These are phyloP conservation scores for Sophora flavescens DNA, from an alignment of 306 rosid species.

Conservation along the genomic window DNA sequence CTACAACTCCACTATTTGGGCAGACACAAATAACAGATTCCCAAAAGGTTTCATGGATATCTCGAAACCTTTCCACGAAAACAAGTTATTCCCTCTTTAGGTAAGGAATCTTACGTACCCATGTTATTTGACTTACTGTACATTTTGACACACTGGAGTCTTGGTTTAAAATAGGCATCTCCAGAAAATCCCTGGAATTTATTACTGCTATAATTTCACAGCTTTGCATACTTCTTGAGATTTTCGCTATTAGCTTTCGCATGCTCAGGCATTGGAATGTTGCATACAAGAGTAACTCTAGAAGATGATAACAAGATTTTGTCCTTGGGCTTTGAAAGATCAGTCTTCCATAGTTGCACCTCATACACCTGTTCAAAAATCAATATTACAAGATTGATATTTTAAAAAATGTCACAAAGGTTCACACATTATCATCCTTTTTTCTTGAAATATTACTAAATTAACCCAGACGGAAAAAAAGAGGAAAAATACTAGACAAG, in stretches of 20 bases:
- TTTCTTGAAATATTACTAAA: not conserved
- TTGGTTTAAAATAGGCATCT: not conserved
- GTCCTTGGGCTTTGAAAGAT: conserved; percentile 50
- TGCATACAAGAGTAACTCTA: conserved; percentile 63
- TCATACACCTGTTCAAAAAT: conserved; percentile 51
- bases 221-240: conserved; percentile 52
- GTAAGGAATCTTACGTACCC: not conserved
- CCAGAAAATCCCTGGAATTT: not conserved
- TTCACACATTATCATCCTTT: not conserved
- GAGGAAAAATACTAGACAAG: too few species aligned
- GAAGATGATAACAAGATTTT: conserved; percentile 56
- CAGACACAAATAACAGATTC: not conserved
- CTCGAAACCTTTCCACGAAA: not conserved
- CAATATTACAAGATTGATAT: not conserved
- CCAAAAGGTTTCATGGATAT: too few species aligned
- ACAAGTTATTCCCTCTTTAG: not conserved
- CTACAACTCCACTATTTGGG: too few species aligned
- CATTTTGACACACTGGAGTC: not conserved
- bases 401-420: not conserved
- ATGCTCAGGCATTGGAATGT: conserved; percentile 59
- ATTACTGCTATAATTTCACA: conserved; percentile 20
- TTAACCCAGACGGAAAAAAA: not conserved
- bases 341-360: conserved; percentile 59
- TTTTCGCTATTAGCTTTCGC: conserved; percentile 40
- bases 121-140: not conserved